phyloP scores from a whole-genome alignment of 2,329 filamentous ascomycete genomes.

The Chaetomium olivaceum region DNA sequence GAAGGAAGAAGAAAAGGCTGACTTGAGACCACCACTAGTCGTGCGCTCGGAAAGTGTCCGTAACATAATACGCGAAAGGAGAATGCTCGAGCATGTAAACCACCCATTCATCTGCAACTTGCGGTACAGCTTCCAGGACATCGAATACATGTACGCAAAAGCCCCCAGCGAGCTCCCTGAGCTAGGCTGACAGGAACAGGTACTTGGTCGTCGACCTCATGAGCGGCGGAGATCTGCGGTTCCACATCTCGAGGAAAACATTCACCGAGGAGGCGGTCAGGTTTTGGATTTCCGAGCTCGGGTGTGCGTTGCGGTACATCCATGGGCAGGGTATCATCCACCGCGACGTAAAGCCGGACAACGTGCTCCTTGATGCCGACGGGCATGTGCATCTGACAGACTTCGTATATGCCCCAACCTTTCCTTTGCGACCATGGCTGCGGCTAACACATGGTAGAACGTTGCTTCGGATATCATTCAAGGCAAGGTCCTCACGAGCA shows the following conservation, averaged over 20 bases:
- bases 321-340: constrained; percentile 87
- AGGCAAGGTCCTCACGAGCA: constrained; percentile 83
- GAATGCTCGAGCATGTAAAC: constrained; percentile 97
- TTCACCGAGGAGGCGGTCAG: constrained; percentile 96
- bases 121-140: constrained; percentile 98
- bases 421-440: neutral
- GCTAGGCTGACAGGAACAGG: constrained; percentile 61
- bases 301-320: constrained; percentile 85
- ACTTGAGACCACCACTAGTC: constrained; percentile 54
- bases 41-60: constrained; percentile 96
- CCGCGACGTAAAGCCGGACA: constrained; percentile 89
- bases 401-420: constrained; percentile 65
- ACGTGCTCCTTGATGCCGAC: constrained; percentile 82
- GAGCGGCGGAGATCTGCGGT: constrained; percentile 94
- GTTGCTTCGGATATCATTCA: constrained; percentile 91
- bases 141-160: constrained; percentile 85
- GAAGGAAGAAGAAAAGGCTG: neutral
- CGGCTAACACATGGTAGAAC: constrained; percentile 60
- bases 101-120: constrained; percentile 98
- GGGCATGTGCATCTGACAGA: constrained; percentile 97
- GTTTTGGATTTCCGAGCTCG: constrained; percentile 95
- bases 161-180: constrained; percentile 18
- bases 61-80: constrained; percentile 94
- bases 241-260: constrained; percentile 96
- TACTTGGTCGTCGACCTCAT: constrained; percentile 98